phyloP scores from a whole-genome alignment of 1,284 basidiomycete genomes.

The Sphagnurus paluster region DNA sequence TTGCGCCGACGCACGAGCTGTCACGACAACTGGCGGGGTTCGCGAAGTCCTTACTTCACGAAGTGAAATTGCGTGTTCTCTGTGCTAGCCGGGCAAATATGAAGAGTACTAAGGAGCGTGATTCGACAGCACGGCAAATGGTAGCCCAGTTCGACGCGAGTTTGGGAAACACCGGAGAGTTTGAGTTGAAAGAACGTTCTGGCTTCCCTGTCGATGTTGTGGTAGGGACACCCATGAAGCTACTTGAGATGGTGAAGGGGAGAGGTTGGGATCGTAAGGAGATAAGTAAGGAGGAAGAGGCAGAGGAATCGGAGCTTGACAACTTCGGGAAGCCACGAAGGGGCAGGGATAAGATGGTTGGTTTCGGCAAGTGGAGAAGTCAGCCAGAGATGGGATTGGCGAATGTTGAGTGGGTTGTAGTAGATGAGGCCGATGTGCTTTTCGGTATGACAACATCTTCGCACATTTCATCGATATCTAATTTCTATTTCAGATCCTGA shows the following conservation, averaged over 20 bases:
- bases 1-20: slow-evolving; percentile 88
- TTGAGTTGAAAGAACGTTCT: slow-evolving; percentile 25
- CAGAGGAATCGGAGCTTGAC: slow-evolving; percentile 23
- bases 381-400: slow-evolving; percentile 58
- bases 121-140: slow-evolving; percentile 51
- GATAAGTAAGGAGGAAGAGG: slow-evolving; percentile 25
- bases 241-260: slow-evolving; percentile 72
- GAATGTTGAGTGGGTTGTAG: slow-evolving; percentile 80
- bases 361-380: slow-evolving; percentile 34
- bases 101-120: slow-evolving; percentile 34
- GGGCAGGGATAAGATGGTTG: slow-evolving; percentile 34
- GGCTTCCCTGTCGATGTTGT: slow-evolving; percentile 62
- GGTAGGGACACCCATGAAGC: slow-evolving; percentile 74
- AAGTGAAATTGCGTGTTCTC: slow-evolving; percentile 70
- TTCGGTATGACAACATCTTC: slow-evolving; percentile 54
- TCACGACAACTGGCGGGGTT: slow-evolving; percentile 74
- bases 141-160: slow-evolving; percentile 34
- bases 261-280: slow-evolving; percentile 62
- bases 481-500: slow-evolving; percentile 59
- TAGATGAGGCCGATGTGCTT: slow-evolving; percentile 90
- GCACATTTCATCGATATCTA: slow-evolving; percentile 4
- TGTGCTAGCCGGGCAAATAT: slow-evolving; percentile 69
- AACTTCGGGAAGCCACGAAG: slow-evolving; percentile 26
- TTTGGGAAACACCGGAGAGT: slow-evolving; percentile 28
- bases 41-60: slow-evolving; percentile 74